Base-by-base conservation (phyloP, 352 stramenopile genomes). In the Phytophthora hybrid region DNA sequence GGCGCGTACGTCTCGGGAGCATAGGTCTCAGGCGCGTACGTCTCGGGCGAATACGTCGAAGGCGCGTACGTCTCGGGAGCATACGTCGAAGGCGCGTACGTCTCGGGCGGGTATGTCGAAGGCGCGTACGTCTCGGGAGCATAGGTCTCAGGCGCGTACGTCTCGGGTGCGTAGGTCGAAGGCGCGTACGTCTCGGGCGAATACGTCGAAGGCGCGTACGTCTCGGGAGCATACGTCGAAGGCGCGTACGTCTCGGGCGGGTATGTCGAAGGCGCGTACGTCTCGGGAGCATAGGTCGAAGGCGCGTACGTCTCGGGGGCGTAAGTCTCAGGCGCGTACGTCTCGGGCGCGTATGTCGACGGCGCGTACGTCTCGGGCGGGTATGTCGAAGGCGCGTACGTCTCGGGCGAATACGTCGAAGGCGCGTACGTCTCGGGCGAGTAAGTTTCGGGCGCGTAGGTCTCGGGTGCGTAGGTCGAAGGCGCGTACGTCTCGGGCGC, bases 241-340 rank as follows among this genome's bases (percentile, higher is more conserved):
- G 59, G 44, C 4, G 46, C 29, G n/a, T 18, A 32, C 32, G 62
- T 59, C 32, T 55, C 68, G 0, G 68, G 68, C 2, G 67, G 7
- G n/a, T 51, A 57, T 0, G 62, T 61, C 13, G 55, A 21, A 0
- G 62, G 62, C 23, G 62, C 23, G 23, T 26, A 26, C 23, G 23
- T 26, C 23, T 26, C 23, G 23, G 23, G 23, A 1, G 23, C 1
- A 4, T 62, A 61, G 23, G 62, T 69, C 39, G 21, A 5, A 3
- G 62, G 62, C 9, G 47, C 29, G 18, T 29, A 16, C 19, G 58
- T 64, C 58, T 62, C 56, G 9, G 56, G 44, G 0, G 5, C 1
- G 41, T 57, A 19, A 26, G 21, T 41, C 31, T n/a, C 37, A 7
- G 61, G 61, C 49, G 52, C 8, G 63, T 69, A 69, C 1, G 63